Evolutionary conservation across 75 land plant species (phyloP).

Genomic region (Sequoia sempervirens): DNA sequence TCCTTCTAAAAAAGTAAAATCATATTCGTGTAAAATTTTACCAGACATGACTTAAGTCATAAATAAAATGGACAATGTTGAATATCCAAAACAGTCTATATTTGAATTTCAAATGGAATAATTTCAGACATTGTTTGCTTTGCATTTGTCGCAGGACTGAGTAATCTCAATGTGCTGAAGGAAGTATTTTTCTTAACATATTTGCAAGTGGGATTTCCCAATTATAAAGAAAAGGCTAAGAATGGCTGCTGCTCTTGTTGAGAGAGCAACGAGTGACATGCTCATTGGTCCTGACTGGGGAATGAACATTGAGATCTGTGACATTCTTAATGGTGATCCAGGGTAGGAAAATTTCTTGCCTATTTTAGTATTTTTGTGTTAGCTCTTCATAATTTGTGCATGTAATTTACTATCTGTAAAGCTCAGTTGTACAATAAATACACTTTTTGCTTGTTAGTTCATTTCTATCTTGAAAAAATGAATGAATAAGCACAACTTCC

Average conservation of each 20-base stretch:
- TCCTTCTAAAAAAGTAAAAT: neutral
- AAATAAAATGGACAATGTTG: neutral
- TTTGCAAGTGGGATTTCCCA: neutral
- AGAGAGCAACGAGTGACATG: conserved; percentile 61
- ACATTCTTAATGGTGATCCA: conserved; percentile 50
- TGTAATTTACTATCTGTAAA: neutral
- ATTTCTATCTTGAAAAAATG: neutral
- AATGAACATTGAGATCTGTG: conserved; percentile 64
- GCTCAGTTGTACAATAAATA: neutral
- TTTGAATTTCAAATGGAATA: neutral
- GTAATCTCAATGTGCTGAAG: neutral
- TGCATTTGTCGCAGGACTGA: neutral
- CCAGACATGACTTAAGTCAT: neutral
- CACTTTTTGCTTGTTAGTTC: neutral
- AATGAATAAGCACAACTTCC: neutral
- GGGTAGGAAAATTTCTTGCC: conserved; percentile 25
- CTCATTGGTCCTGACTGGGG: conserved; percentile 72
- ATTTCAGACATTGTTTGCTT: neutral
- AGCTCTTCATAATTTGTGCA: neutral
- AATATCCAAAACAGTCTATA: neutral
- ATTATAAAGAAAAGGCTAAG: neutral
- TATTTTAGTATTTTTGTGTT: neutral
- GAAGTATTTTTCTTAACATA: neutral
- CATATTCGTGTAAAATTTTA: neutral
- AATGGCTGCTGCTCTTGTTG: conserved; percentile 41